These are phyloP conservation scores for Mycena metata DNA, from an alignment of 768 basidiomycete species.

Conservation along the genomic window DNA sequence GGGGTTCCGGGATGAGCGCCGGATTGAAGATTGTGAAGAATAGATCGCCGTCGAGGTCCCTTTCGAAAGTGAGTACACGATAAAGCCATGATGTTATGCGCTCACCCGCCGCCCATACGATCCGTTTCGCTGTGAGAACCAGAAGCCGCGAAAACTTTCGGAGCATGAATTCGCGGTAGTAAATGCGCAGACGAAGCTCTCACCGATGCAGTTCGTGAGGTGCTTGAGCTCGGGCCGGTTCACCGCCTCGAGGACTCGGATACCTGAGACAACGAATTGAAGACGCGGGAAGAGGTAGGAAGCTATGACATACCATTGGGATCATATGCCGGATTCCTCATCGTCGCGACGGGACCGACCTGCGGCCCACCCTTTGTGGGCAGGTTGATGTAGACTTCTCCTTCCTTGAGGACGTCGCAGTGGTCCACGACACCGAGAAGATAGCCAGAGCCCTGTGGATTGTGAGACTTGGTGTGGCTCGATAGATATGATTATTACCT, in stretches of 20 bases:
- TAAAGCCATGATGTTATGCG: neutral
- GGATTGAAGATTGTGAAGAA: conserved; percentile 39
- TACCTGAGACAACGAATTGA: conserved; percentile 15
- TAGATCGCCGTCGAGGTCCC: conserved; percentile 44
- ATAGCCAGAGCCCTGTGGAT: conserved; percentile 33
- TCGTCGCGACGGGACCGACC: conserved; percentile 34
- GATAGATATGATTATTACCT: conserved; percentile 13
- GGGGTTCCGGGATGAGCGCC: conserved; percentile 33
- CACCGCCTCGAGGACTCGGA: conserved; percentile 40
- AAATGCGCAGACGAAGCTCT: neutral
- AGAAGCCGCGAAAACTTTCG: conserved; percentile 39
- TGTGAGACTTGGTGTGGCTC: neutral
- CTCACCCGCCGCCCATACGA: conserved; percentile 43
- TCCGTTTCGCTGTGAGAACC: conserved; percentile 40
- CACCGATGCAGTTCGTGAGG: conserved; percentile 41
- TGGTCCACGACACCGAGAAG: conserved; percentile 42
- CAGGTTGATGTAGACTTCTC: conserved; percentile 43
- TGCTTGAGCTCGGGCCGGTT: conserved; percentile 33
- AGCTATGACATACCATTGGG: conserved; percentile 28
- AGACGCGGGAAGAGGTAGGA: neutral
- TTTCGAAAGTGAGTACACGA: neutral
- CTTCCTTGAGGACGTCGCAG: conserved; percentile 36
- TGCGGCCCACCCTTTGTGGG: conserved; percentile 34
- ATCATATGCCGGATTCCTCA: conserved; percentile 41
- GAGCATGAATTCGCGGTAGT: neutral